A percentile compares a stretch with the other conserved stretches of the same genome.
phyloP scores from a whole-genome alignment of 2,329 filamentous ascomycete genomes.

The Paecilomyces variotii region DNA sequence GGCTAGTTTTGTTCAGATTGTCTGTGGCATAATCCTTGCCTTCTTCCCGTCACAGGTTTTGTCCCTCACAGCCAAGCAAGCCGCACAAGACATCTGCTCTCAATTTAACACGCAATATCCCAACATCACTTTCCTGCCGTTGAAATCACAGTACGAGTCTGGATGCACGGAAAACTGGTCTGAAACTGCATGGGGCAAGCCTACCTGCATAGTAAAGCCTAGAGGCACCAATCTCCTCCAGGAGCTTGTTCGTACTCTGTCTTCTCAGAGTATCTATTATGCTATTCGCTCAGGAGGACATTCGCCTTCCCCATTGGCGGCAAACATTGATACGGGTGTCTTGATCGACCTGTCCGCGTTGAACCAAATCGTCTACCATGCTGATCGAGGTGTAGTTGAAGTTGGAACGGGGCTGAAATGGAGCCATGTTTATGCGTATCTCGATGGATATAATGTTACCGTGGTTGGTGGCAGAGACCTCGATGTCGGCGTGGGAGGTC shows the following conservation, averaged over 20 bases:
- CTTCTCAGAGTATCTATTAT: too few species aligned
- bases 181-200: not conserved
- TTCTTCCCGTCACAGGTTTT: not conserved
- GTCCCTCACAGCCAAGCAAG: not conserved
- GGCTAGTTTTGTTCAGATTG: too few species aligned
- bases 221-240: too few species aligned
- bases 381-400: conserved; percentile 1
- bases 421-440: conserved; percentile 3
- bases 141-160: not conserved
- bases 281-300: too few species aligned
- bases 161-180: not conserved
- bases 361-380: conserved; percentile 1
- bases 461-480: conserved; percentile 5
- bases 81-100: not conserved
- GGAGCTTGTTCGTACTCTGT: too few species aligned
- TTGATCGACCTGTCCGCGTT: conserved; percentile 3
- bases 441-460: conserved; percentile 3
- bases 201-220: not conserved
- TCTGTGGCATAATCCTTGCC: too few species aligned
- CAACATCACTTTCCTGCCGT: not conserved
- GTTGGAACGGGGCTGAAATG: conserved; percentile 4
- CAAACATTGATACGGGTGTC: conserved; percentile 3
- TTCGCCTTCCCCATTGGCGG: not conserved
- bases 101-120: not conserved
- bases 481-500: conserved; percentile 6